These are phyloP conservation scores for Lactarius psammicola DNA, from an alignment of 768 basidiomycete genomes.

Conservation along the genomic window DNA sequence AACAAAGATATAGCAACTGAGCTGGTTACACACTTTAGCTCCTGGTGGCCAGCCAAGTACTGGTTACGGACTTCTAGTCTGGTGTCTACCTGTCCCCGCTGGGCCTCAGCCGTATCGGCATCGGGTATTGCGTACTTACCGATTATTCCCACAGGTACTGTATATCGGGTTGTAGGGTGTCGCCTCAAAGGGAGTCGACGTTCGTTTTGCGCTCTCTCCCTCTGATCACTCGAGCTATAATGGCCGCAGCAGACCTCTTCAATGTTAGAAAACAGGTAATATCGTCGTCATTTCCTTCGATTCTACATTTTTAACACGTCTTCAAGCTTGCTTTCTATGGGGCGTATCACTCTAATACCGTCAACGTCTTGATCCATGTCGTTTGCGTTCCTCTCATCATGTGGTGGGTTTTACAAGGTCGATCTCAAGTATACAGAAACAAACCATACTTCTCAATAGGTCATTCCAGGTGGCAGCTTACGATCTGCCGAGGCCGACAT, in stretches of 20 bases:
- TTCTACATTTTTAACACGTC: constrained; percentile 16
- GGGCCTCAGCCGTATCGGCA: no score
- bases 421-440: neutral
- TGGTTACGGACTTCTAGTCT: no score
- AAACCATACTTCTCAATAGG: constrained; percentile 42
- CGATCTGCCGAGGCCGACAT: constrained; percentile 30
- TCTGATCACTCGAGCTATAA: constrained; percentile 18
- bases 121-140: neutral
- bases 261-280: constrained; percentile 69
- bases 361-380: constrained; percentile 85
- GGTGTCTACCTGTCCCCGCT: no score
- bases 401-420: constrained; percentile 50
- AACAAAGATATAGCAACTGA: no score
- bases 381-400: constrained; percentile 79
- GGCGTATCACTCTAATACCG: constrained; percentile 81
- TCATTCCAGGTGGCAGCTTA: constrained; percentile 56
- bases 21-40: no score
- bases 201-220: no score
- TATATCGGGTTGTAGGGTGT: no score
- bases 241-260: constrained; percentile 45
- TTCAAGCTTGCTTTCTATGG: constrained; percentile 87
- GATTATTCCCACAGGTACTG: no score
- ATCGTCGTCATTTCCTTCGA: constrained; percentile 4
- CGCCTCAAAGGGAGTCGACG: no score
- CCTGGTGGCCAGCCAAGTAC: no score